phyloP scores from a whole-genome alignment of 805 yeast species.

The Crinitomyces ghanaensis region DNA sequence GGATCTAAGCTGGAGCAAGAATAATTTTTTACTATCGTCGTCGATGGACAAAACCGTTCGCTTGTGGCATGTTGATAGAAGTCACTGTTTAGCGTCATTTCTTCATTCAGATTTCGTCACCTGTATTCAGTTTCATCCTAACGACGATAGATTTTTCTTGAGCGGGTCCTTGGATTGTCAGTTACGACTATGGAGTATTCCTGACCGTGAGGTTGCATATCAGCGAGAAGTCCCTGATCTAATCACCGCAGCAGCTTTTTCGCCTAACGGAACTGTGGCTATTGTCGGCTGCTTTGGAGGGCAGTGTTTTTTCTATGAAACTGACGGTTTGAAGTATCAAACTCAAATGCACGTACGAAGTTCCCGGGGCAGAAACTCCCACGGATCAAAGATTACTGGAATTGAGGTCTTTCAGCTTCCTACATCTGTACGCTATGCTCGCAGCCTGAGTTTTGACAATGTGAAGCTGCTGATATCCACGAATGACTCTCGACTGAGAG shows the following conservation, averaged over 20 bases:
- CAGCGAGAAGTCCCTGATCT: conserved; percentile 50
- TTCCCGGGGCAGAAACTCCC: conserved; percentile 21
- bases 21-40: conserved; percentile 66
- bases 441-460: conserved; percentile 21
- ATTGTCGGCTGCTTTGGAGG: conserved; percentile 77
- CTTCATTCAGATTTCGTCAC: conserved; percentile 76
- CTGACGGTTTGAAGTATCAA: conserved; percentile 49
- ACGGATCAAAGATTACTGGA: conserved; percentile 65
- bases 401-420: conserved; percentile 33
- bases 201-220: conserved; percentile 56
- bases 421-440: conserved; percentile 4
- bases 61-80: conserved; percentile 74
- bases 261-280: conserved; percentile 50
- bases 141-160: conserved; percentile 75
- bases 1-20: conserved; percentile 81
- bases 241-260: conserved; percentile 63
- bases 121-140: conserved; percentile 66
- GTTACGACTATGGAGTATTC: conserved; percentile 72
- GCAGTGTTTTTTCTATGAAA: conserved; percentile 44
- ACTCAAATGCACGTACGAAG: conserved; percentile 32
- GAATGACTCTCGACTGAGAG: conserved; percentile 68
- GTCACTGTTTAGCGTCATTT: conserved; percentile 50
- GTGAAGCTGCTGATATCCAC: conserved; percentile 51
- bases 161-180: conserved; percentile 72
- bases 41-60: conserved; percentile 78